Evolutionary conservation across 257 asterid species (phyloP).

Genomic region (Nicotiana attenuata): DNA sequence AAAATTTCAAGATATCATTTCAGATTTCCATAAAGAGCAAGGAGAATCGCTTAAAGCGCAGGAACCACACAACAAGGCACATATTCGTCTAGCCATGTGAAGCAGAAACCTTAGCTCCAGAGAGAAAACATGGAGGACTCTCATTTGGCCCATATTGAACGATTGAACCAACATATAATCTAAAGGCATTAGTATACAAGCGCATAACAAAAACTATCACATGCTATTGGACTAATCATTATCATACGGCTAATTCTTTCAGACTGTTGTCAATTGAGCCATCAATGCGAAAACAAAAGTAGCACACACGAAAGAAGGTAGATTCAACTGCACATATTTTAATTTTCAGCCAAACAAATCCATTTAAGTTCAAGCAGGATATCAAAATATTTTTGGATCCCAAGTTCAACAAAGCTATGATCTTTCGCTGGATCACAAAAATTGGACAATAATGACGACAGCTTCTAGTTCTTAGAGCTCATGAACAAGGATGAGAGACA

Average conservation of each 20-base stretch:
- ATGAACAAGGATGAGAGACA: background rate
- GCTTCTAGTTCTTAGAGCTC: background rate
- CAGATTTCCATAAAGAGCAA: background rate
- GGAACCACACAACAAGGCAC: background rate
- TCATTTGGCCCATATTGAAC: background rate
- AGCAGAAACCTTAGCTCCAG: background rate
- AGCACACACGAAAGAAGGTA: background rate
- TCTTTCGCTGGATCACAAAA: background rate
- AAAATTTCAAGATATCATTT: background rate
- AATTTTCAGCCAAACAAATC: background rate
- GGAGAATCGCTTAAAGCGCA: background rate
- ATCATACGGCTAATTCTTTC: background rate
- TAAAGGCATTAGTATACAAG: background rate
- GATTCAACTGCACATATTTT: background rate
- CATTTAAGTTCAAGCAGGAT: background rate
- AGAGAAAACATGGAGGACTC: background rate
- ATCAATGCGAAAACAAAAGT: background rate
- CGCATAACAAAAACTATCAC: background rate
- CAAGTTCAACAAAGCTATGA: background rate
- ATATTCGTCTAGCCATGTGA: background rate
- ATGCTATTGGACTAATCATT: background rate
- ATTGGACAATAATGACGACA: background rate
- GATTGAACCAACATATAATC: background rate
- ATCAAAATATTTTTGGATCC: background rate
- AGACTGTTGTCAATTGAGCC: background rate